A percentile compares a stretch with the other conserved stretches of the same genome.
phyloP scores from a whole-genome alignment of 129 eudicot species.

The Oenanthe sinensis region DNA sequence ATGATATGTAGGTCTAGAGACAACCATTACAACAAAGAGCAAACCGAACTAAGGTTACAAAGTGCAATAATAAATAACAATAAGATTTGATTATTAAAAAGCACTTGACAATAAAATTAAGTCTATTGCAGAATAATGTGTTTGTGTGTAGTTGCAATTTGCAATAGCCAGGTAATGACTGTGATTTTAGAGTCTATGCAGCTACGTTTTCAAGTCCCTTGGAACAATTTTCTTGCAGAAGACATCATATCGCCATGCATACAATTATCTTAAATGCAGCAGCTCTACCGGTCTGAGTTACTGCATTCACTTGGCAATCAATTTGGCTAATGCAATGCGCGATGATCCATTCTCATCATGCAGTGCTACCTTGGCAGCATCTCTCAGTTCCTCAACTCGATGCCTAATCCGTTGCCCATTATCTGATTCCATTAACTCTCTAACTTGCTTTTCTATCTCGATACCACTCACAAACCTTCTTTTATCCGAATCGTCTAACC shows the following conservation, averaged over 20 bases:
- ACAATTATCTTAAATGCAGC: neutral
- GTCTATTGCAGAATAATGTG: too few relatives aligned
- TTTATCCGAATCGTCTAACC: constrained; percentile 15
- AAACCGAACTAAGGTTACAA: too few relatives aligned
- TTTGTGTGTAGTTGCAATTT: too few relatives aligned
- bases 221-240: neutral
- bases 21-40: too few relatives aligned
- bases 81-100: too few relatives aligned
- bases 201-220: neutral
- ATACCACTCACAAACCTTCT: constrained; percentile 20
- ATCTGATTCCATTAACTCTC: constrained; percentile 28
- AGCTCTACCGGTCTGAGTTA: neutral
- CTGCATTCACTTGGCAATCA: constrained; percentile 3
- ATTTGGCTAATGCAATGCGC: constrained; percentile 21
- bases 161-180: too few relatives aligned
- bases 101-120: too few relatives aligned
- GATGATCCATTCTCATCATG: constrained; percentile 31
- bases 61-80: too few relatives aligned
- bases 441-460: constrained; percentile 27
- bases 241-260: neutral
- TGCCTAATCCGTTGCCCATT: constrained; percentile 18
- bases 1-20: too few relatives aligned
- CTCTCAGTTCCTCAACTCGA: constrained; percentile 18
- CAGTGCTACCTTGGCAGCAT: constrained; percentile 17
- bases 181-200: too few relatives aligned